These are phyloP conservation scores for Noccaea caerulescens DNA, from an alignment of 345 rosid species.

Conservation along the genomic window DNA sequence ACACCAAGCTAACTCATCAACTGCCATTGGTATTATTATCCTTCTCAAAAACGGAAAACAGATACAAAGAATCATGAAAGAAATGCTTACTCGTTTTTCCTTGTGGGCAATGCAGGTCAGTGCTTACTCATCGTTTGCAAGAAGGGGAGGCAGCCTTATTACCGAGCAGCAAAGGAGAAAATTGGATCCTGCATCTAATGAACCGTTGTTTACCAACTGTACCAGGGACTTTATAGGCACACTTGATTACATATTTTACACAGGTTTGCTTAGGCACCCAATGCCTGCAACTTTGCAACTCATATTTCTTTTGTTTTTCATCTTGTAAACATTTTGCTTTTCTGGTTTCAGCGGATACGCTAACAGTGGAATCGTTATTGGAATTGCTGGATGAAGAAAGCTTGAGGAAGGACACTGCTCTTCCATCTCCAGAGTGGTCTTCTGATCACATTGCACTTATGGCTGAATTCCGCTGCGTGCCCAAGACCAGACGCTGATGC, in stretches of 20 bases:
- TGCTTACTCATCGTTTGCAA: conserved; percentile 93
- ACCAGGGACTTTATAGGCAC: conserved; percentile 95
- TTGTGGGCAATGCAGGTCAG: conserved; percentile 71
- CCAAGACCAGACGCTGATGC: conserved; percentile 85
- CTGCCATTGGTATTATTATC: conserved; percentile 73
- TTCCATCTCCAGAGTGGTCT: conserved; percentile 99
- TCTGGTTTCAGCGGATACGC: conserved; percentile 74
- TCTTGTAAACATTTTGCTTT: conserved; percentile 12
- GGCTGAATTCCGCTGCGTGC: conserved; percentile 94
- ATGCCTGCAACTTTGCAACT: conserved; percentile 7
- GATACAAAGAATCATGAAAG: neutral
- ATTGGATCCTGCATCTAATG: conserved; percentile 85
- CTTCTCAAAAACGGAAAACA: neutral
- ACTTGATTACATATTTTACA: conserved; percentile 91
- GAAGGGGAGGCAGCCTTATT: conserved; percentile 61
- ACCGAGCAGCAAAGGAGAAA: conserved; percentile 82
- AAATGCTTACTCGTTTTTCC: conserved; percentile 10
- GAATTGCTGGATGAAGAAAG: conserved; percentile 98
- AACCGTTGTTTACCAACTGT: conserved; percentile 94
- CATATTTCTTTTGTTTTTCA: neutral
- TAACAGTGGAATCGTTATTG: conserved; percentile 88
- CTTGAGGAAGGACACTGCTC: conserved; percentile 98
- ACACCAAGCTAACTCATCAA: conserved; percentile 86
- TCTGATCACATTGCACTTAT: conserved; percentile 96
- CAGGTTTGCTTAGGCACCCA: conserved; percentile 55